Percentiles rank a stretch among this genome's conserved stretches.
Evolutionary conservation across 371 early-diverging fungal genomes (phyloP).

Genomic region (Mucor sp.): DNA sequence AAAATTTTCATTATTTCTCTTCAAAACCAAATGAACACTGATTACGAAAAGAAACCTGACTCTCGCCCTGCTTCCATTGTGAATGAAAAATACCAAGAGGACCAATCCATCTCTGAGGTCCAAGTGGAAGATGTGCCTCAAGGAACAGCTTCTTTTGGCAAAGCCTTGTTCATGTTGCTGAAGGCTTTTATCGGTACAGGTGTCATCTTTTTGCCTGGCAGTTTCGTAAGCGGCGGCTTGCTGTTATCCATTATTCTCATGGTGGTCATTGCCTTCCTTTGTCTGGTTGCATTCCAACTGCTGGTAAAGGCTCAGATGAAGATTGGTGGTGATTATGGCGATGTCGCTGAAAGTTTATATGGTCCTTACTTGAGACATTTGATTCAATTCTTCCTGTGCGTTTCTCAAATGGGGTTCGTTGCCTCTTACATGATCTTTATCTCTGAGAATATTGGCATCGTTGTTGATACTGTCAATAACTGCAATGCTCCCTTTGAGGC

Average conservation of each 20-base stretch:
- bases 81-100: background rate
- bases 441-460: slow-evolving; percentile 73
- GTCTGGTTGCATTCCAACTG: slow-evolving; percentile 34
- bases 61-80: background rate
- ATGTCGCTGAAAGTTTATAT: slow-evolving; percentile 70
- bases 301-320: slow-evolving; percentile 36
- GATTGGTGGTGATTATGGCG: slow-evolving; percentile 75
- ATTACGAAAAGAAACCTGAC: background rate
- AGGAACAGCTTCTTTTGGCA: slow-evolving; percentile 56
- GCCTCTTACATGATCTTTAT: slow-evolving; percentile 85
- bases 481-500: slow-evolving; percentile 54
- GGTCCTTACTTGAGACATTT: slow-evolving; percentile 65
- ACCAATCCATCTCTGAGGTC: slow-evolving; percentile 5
- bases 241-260: slow-evolving; percentile 37
- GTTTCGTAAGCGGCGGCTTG: slow-evolving; percentile 51
- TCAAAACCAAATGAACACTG: background rate
- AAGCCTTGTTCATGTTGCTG: slow-evolving; percentile 71
- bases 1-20: background rate
- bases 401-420: slow-evolving; percentile 81
- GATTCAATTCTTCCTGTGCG: slow-evolving; percentile 67
- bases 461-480: slow-evolving; percentile 60
- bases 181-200: slow-evolving; percentile 81
- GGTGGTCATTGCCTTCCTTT: slow-evolving; percentile 31
- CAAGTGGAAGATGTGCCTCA: slow-evolving; percentile 30
- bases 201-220: slow-evolving; percentile 65